Conservation (phyloP, 768 basidiomycete genomes). For the Pulveroboletus frians region DNA sequence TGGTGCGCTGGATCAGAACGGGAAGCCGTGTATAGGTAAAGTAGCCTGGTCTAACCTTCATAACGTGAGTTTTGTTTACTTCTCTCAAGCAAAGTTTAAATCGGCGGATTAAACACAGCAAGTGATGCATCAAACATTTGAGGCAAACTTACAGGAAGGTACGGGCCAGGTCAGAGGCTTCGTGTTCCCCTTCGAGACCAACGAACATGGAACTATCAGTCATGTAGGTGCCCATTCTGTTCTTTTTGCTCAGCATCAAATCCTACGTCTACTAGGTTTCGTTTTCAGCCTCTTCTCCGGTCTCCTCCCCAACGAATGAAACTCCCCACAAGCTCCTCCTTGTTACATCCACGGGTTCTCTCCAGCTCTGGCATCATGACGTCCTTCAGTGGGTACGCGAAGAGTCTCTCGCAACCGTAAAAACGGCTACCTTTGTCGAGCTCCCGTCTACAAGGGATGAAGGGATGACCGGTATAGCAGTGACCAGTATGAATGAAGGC, state of each 20-base stretch:
- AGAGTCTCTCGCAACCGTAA: slow-evolving; percentile 65
- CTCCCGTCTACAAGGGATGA: slow-evolving; percentile 53
- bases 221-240: slow-evolving; percentile 43
- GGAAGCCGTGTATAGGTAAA: slow-evolving; percentile 52
- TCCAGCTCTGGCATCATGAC: slow-evolving; percentile 69
- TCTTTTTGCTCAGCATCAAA: background rate
- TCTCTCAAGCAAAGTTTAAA: background rate
- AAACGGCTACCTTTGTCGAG: slow-evolving; percentile 67
- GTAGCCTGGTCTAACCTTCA: slow-evolving; percentile 60
- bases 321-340: slow-evolving; percentile 42
- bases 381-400: slow-evolving; percentile 71
- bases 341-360: slow-evolving; percentile 68
- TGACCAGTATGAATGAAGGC: slow-evolving; percentile 32
- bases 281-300: slow-evolving; percentile 43
- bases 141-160: slow-evolving; percentile 42
- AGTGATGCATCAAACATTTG: slow-evolving; percentile 49
- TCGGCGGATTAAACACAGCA: slow-evolving; percentile 34
- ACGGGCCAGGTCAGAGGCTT: slow-evolving; percentile 47
- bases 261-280: slow-evolving; percentile 37
- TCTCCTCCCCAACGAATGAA: slow-evolving; percentile 31
- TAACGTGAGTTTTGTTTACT: slow-evolving; percentile 39
- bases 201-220: slow-evolving; percentile 58
- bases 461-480: slow-evolving; percentile 8
- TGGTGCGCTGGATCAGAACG: slow-evolving; percentile 48
- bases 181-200: slow-evolving; percentile 61